Conservation (phyloP, 495 filamentous ascomycete genomes). For the Penicillium soppii region DNA sequence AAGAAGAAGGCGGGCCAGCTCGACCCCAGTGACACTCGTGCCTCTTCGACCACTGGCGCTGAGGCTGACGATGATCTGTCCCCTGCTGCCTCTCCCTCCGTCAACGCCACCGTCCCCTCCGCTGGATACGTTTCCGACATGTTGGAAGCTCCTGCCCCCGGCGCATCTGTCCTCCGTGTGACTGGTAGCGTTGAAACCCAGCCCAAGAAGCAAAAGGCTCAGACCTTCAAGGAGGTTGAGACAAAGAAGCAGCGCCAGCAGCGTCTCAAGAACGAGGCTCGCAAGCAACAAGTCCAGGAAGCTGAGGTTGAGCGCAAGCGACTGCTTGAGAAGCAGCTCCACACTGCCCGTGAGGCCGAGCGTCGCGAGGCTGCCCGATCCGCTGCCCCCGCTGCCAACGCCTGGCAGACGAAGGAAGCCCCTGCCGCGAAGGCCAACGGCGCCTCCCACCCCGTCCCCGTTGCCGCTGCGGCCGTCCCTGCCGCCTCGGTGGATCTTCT, state of each 20-base stretch:
- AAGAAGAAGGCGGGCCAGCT: conserved; percentile 48
- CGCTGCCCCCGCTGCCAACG: conserved; percentile 61
- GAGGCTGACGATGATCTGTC: conserved; percentile 85
- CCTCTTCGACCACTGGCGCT: conserved; percentile 71
- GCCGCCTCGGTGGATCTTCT: conserved; percentile 1
- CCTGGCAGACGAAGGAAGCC: conserved; percentile 54
- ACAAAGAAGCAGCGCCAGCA: conserved; percentile 93
- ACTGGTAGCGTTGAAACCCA: conserved; percentile 62
- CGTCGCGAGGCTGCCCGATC: conserved; percentile 70
- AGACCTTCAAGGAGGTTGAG: conserved; percentile 58
- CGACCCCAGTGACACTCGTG: conserved; percentile 34
- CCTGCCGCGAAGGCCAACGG: conserved; percentile 24
- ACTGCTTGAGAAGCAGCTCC: conserved; percentile 74
- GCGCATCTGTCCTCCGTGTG: conserved; percentile 73
- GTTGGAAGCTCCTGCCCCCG: conserved; percentile 70
- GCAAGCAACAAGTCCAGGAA: conserved; percentile 67
- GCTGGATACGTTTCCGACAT: conserved; percentile 76
- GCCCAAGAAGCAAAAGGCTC: conserved; percentile 62
- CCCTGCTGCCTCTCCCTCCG: conserved; percentile 56
- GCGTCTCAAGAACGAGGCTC: conserved; percentile 73
- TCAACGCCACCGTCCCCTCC: conserved; percentile 47
- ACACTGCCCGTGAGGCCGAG: conserved; percentile 74
- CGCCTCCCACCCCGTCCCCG: conserved; percentile 25
- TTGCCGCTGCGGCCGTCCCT: conserved; percentile 26
- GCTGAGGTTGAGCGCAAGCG: conserved; percentile 71